These are phyloP conservation scores for Groenewaldozyma tartarivorans DNA, from an alignment of 805 yeast species.

Conservation along the genomic window DNA sequence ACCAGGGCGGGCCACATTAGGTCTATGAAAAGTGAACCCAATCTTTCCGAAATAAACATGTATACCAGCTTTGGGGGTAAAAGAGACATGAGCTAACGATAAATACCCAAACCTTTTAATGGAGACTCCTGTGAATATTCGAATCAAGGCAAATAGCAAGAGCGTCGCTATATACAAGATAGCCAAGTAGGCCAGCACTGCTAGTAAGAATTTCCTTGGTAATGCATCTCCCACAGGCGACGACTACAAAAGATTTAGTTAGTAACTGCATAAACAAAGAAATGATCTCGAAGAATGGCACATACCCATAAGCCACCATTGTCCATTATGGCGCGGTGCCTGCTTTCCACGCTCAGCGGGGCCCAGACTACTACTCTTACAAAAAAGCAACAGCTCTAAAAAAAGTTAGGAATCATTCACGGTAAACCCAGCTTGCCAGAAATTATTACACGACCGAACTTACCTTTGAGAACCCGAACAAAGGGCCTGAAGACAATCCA, in stretches of 20 bases:
- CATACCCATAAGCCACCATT: not conserved
- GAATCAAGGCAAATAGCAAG: constrained; percentile 28
- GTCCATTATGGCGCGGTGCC: too few species aligned
- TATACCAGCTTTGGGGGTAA: constrained; percentile 27
- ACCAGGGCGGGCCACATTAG: constrained; percentile 33
- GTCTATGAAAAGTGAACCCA: constrained; percentile 30
- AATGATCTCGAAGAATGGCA: not conserved
- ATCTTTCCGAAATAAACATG: constrained; percentile 27
- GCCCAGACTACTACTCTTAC: too few species aligned
- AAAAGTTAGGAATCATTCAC: too few species aligned
- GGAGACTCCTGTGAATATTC: constrained; percentile 32
- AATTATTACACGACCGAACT: too few species aligned
- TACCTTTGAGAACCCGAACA: too few species aligned
- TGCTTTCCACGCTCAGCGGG: too few species aligned
- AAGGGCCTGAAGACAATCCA: too few species aligned
- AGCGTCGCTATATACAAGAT: constrained; percentile 26
- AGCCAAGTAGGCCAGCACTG: constrained; percentile 13
- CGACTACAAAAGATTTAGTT: not conserved
- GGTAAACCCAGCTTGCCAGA: too few species aligned
- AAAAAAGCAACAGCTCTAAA: too few species aligned
- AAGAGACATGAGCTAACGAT: constrained; percentile 28
- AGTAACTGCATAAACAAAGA: not conserved
- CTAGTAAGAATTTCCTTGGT: constrained; percentile 10
- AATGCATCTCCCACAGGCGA: not conserved
- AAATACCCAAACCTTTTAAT: constrained; percentile 34